Percentiles rank a stretch among this genome's conserved stretches.
These are phyloP conservation scores for Suillus occidentalis DNA, from an alignment of 768 basidiomycete species.

Conservation along the genomic window DNA sequence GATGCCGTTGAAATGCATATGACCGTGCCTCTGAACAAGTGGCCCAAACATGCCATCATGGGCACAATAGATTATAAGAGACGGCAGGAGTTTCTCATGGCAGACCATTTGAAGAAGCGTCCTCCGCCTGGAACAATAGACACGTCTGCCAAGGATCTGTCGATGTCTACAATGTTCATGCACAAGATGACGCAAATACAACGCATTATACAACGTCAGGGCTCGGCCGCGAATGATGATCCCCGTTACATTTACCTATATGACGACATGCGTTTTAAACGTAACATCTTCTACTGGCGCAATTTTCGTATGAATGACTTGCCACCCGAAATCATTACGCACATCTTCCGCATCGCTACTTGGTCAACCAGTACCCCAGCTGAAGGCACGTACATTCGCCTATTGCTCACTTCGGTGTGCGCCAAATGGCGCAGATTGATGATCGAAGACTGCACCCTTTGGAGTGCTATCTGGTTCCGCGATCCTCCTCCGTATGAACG, in stretches of 20 bases:
- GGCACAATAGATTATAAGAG: conserved; percentile 2
- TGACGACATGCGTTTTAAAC: conserved; percentile 16
- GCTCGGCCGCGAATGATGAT: background rate
- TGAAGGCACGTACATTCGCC: conserved; percentile 39
- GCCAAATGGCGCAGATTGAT: conserved; percentile 52
- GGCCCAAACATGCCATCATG: conserved; percentile 2
- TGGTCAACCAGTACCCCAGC: conserved; percentile 48
- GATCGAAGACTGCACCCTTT: conserved; percentile 50
- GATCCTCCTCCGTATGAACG: conserved; percentile 50
- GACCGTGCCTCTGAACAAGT: background rate
- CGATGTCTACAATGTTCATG: background rate
- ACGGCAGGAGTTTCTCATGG: conserved; percentile 1
- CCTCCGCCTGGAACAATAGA: conserved; percentile 2
- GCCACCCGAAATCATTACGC: conserved; percentile 63
- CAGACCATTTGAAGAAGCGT: conserved; percentile 1
- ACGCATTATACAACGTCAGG: background rate
- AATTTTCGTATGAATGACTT: conserved; percentile 61
- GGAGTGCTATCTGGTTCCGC: conserved; percentile 68
- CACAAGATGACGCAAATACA: background rate
- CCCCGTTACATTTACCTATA: conserved; percentile 1
- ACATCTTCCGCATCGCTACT: conserved; percentile 60
- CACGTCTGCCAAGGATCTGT: conserved; percentile 1
- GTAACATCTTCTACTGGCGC: conserved; percentile 34
- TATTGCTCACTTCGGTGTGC: conserved; percentile 60
- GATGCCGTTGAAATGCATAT: conserved; percentile 4